These are phyloP conservation scores for Fusarium scirpi DNA, from an alignment of 2,329 filamentous ascomycete species.

Conservation along the genomic window DNA sequence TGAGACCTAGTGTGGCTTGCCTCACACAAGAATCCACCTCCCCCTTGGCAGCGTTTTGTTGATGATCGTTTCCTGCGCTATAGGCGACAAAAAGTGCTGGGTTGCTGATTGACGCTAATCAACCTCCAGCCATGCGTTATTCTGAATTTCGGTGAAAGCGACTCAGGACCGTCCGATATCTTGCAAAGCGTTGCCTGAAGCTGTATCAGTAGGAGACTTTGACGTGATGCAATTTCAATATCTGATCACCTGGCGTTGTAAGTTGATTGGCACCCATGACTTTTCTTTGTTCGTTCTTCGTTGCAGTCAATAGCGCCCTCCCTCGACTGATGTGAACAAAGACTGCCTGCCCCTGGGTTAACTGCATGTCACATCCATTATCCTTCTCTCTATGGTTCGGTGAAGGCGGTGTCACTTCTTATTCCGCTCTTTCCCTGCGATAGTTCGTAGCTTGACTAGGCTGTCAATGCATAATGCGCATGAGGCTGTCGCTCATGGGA, in stretches of 20 bases:
- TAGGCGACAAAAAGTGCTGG: conserved; percentile 22
- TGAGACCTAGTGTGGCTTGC: conserved; percentile 43
- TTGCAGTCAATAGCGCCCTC: conserved; percentile 30
- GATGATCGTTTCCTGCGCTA: conserved; percentile 32
- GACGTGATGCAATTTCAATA: conserved; percentile 38
- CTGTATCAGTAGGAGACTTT: conserved; percentile 27
- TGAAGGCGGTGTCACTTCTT: conserved; percentile 23
- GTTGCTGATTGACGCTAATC: conserved; percentile 38
- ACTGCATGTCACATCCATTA: background rate
- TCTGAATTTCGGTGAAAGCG: conserved; percentile 46
- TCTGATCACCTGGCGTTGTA: conserved; percentile 35
- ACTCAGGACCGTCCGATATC: conserved; percentile 26
- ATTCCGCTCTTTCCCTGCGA: conserved; percentile 31
- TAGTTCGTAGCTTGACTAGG: conserved; percentile 33
- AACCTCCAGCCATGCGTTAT: conserved; percentile 41
- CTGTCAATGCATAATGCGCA: conserved; percentile 48
- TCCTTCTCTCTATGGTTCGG: conserved; percentile 7
- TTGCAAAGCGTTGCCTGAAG: conserved; percentile 32
- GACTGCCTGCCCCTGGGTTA: conserved; percentile 14
- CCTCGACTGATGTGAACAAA: conserved; percentile 22
- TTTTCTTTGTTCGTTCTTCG: conserved; percentile 30
- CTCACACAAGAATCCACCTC: conserved; percentile 42
- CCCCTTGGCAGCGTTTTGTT: conserved; percentile 33
- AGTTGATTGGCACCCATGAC: conserved; percentile 1
- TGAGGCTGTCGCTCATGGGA: conserved; percentile 44